Evolutionary conservation across 805 yeast species (phyloP).

Genomic region (Ascoidea rubescens): DNA sequence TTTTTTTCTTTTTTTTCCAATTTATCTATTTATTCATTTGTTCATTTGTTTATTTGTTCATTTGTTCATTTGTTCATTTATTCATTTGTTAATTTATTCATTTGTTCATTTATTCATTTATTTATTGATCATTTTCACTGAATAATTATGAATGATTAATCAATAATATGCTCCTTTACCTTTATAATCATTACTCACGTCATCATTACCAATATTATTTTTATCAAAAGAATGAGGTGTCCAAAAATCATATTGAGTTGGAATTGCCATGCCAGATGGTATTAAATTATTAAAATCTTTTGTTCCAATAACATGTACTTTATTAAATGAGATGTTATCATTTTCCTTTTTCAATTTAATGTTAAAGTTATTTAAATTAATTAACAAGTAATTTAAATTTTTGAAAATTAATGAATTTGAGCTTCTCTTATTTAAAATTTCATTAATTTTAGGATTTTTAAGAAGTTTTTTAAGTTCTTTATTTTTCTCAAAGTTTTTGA

Average conservation of each 20-base stretch:
- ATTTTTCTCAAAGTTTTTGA: not conserved
- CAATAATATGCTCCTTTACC: not conserved
- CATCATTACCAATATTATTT: too few species aligned
- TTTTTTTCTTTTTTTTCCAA: too few species aligned
- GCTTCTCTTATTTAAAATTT: not conserved
- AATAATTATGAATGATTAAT: too few species aligned
- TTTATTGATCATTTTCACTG: too few species aligned
- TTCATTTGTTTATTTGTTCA: too few species aligned
- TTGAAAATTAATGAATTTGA: constrained; percentile 3
- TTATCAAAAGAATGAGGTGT: not conserved
- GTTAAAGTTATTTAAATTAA: constrained; percentile 5
- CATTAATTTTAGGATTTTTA: not conserved
- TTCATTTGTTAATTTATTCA: too few species aligned
- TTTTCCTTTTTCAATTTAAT: constrained; percentile 7
- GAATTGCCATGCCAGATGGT: constrained; percentile 8
- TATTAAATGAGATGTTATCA: constrained; percentile 8
- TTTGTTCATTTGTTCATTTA: too few species aligned
- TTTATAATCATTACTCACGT: not conserved
- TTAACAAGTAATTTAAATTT: constrained; percentile 5
- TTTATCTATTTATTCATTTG: too few species aligned
- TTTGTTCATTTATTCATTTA: too few species aligned
- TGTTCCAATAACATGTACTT: not conserved
- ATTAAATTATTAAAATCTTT: constrained; percentile 1
- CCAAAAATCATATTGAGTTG: not conserved
- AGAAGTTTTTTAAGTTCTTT: not conserved